Base-by-base conservation (phyloP, 1,284 basidiomycete species). In the Gomphus sp. region DNA sequence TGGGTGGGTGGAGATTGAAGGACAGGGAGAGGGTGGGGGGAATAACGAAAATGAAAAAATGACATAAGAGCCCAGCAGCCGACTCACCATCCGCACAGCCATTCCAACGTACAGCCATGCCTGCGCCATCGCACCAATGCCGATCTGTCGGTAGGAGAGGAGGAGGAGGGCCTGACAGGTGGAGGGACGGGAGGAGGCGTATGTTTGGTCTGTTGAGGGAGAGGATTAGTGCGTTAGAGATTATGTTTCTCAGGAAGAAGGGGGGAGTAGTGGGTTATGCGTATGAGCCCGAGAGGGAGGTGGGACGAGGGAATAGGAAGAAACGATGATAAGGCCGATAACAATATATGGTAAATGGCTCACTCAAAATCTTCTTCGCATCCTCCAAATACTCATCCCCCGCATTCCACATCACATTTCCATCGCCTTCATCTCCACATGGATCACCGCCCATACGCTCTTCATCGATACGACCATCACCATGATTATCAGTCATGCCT, bases 81-180 rank as follows among this genome's bases (percentile, higher is more conserved):
- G 28, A 28, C 56, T 25, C 31, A 62, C 55, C 85, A 89, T 89
- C 43, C 87, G 76, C 44, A 89, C 84, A 0, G 83, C 85, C 82
- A 89, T 86, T 7, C 88, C 89, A 22, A 85, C 79, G 67, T 86
- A 91, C 16, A 84, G 77, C 91, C 91, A 93, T 37, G 89, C 85
- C 70, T 88, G 82, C 9, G 87, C 85, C 91, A 91, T 93, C 14
- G 87, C 87, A 28, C 91, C 91, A 60, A 91, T 88, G 1, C 91
- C 91, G 36, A 91, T 80, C 71, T 93, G 90, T 18, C 91, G 78
- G 68, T 89, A 92, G 8, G 85, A 86, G 71, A 93, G 79, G 28
- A 93, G 75, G 4, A 93, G 75, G 28, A 93, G 72, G 7, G 90
- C 84, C 68, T 92, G 90, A 56, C 84, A 85, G 0, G 87, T 91